Conservation (phyloP, 2,329 filamentous ascomycete genomes). For the Cordyceps farinosa region DNA sequence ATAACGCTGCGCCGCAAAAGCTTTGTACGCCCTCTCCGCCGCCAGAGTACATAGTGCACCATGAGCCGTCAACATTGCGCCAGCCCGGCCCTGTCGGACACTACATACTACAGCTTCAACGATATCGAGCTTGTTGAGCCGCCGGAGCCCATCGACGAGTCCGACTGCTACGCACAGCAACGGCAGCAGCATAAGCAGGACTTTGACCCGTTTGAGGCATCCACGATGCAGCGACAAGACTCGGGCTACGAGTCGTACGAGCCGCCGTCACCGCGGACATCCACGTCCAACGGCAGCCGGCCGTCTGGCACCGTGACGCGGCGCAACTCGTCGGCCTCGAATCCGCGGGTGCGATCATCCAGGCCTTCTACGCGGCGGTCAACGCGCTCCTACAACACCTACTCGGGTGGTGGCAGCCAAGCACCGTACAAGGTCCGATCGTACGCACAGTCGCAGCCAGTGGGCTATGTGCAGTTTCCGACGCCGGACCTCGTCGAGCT, state of each 20-base stretch:
- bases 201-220: constrained; percentile 22
- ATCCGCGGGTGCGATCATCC: constrained; percentile 31
- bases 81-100: constrained; percentile 45
- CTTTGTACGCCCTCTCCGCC: neutral
- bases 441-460: constrained; percentile 30
- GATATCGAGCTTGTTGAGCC: constrained; percentile 48
- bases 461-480: constrained; percentile 50
- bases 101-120: constrained; percentile 53
- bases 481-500: constrained; percentile 38
- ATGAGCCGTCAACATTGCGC: constrained; percentile 31
- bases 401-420: constrained; percentile 23
- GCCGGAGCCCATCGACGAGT: constrained; percentile 26
- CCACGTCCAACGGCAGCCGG: constrained; percentile 31
- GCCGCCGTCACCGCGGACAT: constrained; percentile 33
- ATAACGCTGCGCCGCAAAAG: neutral
- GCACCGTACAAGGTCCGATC: constrained; percentile 34
- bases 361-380: constrained; percentile 42
- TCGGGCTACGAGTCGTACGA: constrained; percentile 56
- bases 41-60: neutral
- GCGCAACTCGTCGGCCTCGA: constrained; percentile 20
- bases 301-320: constrained; percentile 20
- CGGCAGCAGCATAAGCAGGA: constrained; percentile 15
- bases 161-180: constrained; percentile 18
- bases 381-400: constrained; percentile 32
- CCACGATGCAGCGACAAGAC: constrained; percentile 52